A percentile compares a stretch with the other conserved stretches of the same genome.
Conservation (phyloP, 768 basidiomycete species). For the Russula ochroleuca region DNA sequence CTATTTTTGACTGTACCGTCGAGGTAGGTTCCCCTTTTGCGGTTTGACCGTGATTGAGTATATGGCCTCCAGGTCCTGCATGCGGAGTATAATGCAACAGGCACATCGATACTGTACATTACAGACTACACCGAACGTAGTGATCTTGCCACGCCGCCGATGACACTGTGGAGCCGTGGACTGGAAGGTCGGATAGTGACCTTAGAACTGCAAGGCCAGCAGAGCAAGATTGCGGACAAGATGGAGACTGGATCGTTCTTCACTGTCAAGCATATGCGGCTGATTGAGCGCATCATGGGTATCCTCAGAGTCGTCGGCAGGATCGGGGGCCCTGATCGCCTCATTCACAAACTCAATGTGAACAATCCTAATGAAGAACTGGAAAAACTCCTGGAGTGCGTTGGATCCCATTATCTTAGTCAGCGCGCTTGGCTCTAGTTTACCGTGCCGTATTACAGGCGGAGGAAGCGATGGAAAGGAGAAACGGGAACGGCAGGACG, state of each 20-base stretch:
- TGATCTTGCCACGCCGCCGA: slow-evolving; percentile 20
- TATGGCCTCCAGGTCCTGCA: slow-evolving; percentile 18
- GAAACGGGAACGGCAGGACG: not conserved
- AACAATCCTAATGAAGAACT: slow-evolving; percentile 21
- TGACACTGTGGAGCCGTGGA: slow-evolving; percentile 8
- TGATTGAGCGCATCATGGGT: slow-evolving; percentile 19
- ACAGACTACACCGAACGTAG: slow-evolving; percentile 25
- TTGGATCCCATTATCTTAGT: not conserved
- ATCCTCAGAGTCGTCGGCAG: slow-evolving; percentile 17
- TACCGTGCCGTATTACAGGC: slow-evolving; percentile 5
- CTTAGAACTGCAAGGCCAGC: slow-evolving; percentile 22
- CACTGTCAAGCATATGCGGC: slow-evolving; percentile 23
- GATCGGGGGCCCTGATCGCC: slow-evolving; percentile 26
- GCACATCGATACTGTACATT: slow-evolving; percentile 19
- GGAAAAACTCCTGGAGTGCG: slow-evolving; percentile 16
- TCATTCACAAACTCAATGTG: slow-evolving; percentile 22
- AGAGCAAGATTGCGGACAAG: slow-evolving; percentile 23
- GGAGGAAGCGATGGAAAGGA: slow-evolving; percentile 16
- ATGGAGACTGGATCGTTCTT: slow-evolving; percentile 22
- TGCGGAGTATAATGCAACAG: slow-evolving; percentile 15
- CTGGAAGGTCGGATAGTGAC: slow-evolving; percentile 17
- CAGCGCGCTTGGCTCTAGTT: not conserved
- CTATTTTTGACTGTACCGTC: slow-evolving; percentile 25
- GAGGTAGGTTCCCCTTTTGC: slow-evolving; percentile 14
- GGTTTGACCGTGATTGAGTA: not conserved